These are phyloP conservation scores for Setomelanomma holmii DNA, from an alignment of 2,329 filamentous ascomycete species.

Conservation along the genomic window DNA sequence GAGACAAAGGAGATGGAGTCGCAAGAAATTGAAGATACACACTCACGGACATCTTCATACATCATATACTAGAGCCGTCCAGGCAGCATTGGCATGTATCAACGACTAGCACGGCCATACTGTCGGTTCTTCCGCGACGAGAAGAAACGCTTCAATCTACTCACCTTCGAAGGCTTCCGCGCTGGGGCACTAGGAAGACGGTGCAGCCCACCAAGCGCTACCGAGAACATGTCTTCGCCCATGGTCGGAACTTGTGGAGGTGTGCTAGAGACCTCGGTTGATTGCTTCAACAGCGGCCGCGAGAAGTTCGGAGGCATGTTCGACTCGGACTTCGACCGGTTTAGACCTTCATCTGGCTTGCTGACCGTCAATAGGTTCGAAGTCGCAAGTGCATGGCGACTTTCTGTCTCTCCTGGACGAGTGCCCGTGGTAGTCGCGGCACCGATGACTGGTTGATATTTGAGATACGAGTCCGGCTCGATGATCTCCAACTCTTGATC, in stretches of 20 bases:
- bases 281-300: neutral
- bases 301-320: neutral
- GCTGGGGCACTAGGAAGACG: neutral
- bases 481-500: slow-evolving; percentile 11
- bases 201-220: slow-evolving; percentile 12
- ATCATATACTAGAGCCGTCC: too few species aligned
- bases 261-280: neutral
- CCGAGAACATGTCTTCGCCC: slow-evolving; percentile 10
- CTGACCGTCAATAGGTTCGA: neutral
- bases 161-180: slow-evolving; percentile 2
- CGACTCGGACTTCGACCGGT: neutral
- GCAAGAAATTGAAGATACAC: too few species aligned
- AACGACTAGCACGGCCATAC: neutral
- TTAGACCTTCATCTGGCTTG: neutral
- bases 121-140: neutral
- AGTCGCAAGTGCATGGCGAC: neutral
- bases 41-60: too few species aligned
- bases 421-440: neutral
- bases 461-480: slow-evolving; percentile 6
- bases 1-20: too few species aligned
- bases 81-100: too few species aligned
- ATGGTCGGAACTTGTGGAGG: slow-evolving; percentile 4
- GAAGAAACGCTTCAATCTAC: slow-evolving; percentile 7
- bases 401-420: neutral
- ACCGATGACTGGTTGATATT: neutral